phyloP scores from a whole-genome alignment of 108 stramenopile genomes.

The Schizochytrium sp. region DNA sequence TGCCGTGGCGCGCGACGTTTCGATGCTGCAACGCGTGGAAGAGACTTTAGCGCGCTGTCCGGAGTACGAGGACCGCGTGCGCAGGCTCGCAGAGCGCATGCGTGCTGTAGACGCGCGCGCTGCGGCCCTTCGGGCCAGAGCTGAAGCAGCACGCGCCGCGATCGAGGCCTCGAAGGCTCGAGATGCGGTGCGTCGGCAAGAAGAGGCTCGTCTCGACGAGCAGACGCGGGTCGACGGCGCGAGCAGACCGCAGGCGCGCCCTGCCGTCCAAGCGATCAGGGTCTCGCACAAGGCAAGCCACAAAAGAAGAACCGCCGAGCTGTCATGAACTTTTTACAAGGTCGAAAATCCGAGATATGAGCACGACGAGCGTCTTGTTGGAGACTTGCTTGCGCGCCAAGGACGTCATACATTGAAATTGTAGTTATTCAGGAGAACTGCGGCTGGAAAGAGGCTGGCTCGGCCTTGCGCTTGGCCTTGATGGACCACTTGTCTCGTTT shows the following conservation, averaged over 20 bases:
- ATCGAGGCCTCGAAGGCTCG: background rate
- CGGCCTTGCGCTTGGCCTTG: slow-evolving; percentile 72
- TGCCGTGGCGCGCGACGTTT: background rate
- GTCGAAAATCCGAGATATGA: no score
- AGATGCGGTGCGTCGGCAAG: background rate
- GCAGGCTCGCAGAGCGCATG: background rate
- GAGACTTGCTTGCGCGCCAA: no score
- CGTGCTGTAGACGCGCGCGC: background rate
- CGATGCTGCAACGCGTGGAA: background rate
- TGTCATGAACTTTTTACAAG: no score
- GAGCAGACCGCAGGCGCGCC: no score
- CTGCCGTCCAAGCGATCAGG: no score
- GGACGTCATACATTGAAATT: no score
- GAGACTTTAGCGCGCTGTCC: background rate
- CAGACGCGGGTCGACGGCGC: background rate
- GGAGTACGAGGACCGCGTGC: background rate
- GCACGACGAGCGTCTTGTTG: no score
- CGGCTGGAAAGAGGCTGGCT: slow-evolving; percentile 26
- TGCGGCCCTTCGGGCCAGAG: background rate
- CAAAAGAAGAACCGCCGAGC: no score
- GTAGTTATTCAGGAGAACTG: background rate
- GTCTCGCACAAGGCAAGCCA: no score
- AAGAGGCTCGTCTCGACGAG: background rate
- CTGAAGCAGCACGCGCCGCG: background rate
- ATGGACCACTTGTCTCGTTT: slow-evolving; percentile 96